Percentiles rank a stretch among this genome's conserved stretches.
These are phyloP conservation scores for Pouteria glomerata DNA, from an alignment of 148 eudicot genomes.

Conservation along the genomic window DNA sequence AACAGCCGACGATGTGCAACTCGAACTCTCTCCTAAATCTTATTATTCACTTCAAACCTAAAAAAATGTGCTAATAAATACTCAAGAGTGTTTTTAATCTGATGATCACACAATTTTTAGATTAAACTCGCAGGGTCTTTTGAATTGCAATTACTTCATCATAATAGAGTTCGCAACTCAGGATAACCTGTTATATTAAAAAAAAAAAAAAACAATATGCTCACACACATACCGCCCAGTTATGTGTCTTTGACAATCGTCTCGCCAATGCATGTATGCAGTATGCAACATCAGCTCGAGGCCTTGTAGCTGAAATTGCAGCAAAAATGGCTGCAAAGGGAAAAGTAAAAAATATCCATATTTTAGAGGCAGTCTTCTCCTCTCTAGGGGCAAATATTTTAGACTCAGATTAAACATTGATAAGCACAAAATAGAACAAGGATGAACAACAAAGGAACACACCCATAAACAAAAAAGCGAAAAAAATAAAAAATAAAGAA, in stretches of 20 bases:
- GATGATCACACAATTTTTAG: neutral
- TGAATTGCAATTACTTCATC: neutral
- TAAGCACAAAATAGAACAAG: neutral
- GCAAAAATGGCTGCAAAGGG: slow-evolving; percentile 68
- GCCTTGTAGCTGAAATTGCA: slow-evolving; percentile 80
- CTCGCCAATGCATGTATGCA: slow-evolving; percentile 90
- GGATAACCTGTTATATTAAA: neutral
- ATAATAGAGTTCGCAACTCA: neutral
- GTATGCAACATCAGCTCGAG: slow-evolving; percentile 96
- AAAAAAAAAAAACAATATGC: neutral
- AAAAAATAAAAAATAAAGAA: too few species aligned
- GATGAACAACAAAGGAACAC: neutral
- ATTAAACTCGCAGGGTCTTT: neutral
- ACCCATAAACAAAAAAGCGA: neutral
- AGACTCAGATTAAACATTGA: neutral
- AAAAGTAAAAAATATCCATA: slow-evolving; percentile 12
- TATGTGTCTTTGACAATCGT: slow-evolving; percentile 82
- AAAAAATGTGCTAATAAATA: neutral
- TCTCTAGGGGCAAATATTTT: slow-evolving; percentile 11
- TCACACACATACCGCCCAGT: slow-evolving; percentile 76
- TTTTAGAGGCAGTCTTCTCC: too few species aligned
- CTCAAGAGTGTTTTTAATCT: neutral
- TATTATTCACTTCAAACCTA: neutral
- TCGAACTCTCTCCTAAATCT: neutral
- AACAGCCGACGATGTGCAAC: neutral